phyloP scores from a whole-genome alignment of 148 eudicot genomes.

The Nepenthes gracilis region DNA sequence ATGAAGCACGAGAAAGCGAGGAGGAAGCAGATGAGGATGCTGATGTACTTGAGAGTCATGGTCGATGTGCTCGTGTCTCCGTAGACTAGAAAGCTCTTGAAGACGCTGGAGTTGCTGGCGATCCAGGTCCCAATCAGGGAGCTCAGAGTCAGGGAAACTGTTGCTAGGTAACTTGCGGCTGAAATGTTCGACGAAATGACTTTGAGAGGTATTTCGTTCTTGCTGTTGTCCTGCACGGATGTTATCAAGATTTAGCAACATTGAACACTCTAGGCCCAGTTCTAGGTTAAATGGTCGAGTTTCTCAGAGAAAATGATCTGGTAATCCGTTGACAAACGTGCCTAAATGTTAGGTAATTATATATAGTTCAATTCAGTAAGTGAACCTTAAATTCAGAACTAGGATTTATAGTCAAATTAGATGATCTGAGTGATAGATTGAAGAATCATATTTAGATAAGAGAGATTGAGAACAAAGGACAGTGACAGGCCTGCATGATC shows the following conservation, averaged over 20 bases:
- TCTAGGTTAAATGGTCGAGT: neutral
- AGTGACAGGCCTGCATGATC: slow-evolving; percentile 27
- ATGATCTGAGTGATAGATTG: no score
- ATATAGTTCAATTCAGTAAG: no score
- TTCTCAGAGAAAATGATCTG: no score
- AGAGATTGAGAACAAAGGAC: no score
- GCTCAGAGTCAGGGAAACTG: slow-evolving; percentile 37
- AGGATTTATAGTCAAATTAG: no score
- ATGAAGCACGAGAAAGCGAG: slow-evolving; percentile 63
- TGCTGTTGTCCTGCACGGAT: slow-evolving; percentile 1
- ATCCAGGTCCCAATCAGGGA: slow-evolving; percentile 64
- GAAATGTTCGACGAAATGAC: slow-evolving; percentile 33
- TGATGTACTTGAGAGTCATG: slow-evolving; percentile 57
- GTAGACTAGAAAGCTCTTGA: slow-evolving; percentile 40
- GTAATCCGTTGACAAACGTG: no score
- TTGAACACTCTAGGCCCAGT: no score
- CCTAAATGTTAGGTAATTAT: no score
- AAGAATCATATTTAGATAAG: no score
- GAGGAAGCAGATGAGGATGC: slow-evolving; percentile 45
- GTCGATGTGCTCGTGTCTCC: slow-evolving; percentile 52
- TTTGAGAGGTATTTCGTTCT: slow-evolving; percentile 19
- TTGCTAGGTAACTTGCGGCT: slow-evolving; percentile 39
- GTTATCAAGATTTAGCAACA: no score
- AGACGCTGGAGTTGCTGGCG: slow-evolving; percentile 34
- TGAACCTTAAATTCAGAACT: no score